Evolutionary conservation across 116 monocot genomes (phyloP).

Genomic region (Thalassia testudinum): DNA sequence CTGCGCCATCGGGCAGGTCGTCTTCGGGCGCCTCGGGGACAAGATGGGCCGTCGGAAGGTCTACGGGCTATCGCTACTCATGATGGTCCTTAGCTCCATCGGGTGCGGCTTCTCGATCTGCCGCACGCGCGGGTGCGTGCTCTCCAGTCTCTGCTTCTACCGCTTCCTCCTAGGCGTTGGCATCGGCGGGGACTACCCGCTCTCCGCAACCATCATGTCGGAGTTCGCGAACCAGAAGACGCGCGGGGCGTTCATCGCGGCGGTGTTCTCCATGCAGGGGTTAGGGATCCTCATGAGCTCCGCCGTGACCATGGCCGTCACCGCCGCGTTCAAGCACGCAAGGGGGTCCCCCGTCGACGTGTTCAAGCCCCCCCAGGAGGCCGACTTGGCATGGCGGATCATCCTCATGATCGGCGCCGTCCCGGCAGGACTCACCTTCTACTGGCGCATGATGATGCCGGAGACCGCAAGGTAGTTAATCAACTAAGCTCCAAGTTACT

Average conservation of each 20-base stretch:
- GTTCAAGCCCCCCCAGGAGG: no score
- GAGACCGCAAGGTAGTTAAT: no score
- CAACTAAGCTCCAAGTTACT: no score
- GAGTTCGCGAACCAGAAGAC: conserved; percentile 60
- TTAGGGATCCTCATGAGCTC: conserved; percentile 46
- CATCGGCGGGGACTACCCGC: conserved; percentile 68
- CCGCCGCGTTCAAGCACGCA: no score
- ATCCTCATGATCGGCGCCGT: no score
- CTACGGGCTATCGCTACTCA: not conserved
- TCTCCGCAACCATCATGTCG: conserved; percentile 72
- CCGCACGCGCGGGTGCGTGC: not conserved
- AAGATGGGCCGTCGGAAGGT: not conserved
- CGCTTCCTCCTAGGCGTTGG: conserved; percentile 74
- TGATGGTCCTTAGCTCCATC: conserved; percentile 16
- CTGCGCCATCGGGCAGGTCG: not conserved
- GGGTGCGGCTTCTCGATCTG: conserved; percentile 11
- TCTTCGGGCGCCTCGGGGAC: not conserved
- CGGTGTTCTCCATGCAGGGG: conserved; percentile 52
- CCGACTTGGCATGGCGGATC: no score
- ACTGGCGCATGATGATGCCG: no score
- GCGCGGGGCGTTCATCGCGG: conserved; percentile 47
- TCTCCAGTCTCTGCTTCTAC: conserved; percentile 51
- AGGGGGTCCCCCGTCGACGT: no score
- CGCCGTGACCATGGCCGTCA: no score
- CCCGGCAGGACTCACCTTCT: no score